Evolutionary conservation across 345 rosid species (phyloP).

Genomic region (Lepidium aucheri): DNA sequence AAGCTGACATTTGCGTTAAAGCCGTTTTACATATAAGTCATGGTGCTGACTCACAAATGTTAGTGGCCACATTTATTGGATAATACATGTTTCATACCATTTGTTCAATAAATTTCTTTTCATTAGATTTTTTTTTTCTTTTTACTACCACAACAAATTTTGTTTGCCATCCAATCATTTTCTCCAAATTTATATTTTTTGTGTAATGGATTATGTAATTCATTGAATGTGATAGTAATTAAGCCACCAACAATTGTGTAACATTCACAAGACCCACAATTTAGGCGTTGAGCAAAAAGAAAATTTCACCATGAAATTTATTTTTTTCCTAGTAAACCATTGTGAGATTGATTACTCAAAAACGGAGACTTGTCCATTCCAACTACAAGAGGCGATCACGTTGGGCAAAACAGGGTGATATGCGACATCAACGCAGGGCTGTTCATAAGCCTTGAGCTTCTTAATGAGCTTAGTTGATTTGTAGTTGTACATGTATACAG

Average conservation of each 20-base stretch:
- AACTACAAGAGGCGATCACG: slow-evolving; percentile 65
- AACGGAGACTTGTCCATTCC: slow-evolving; percentile 51
- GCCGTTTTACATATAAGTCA: not conserved
- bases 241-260: not conserved
- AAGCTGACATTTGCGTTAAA: not conserved
- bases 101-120: not conserved
- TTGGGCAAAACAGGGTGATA: slow-evolving; percentile 60
- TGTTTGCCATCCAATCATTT: not conserved
- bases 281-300: not conserved
- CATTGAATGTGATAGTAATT: not conserved
- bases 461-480: slow-evolving; percentile 39
- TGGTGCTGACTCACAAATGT: slow-evolving; percentile 16
- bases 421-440: slow-evolving; percentile 57
- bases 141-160: not conserved
- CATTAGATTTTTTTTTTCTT: not conserved
- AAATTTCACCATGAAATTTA: not conserved
- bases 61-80: slow-evolving; percentile 21
- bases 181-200: no score
- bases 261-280: not conserved
- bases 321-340: not conserved
- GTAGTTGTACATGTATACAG: slow-evolving; percentile 45
- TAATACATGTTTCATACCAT: not conserved
- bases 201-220: no score
- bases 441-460: slow-evolving; percentile 58
- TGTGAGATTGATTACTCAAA: slow-evolving; percentile 5